Evolutionary conservation across 2,329 filamentous ascomycete species (phyloP), one percentile per base, ranked within the genome.

Genomic region (Claviceps digitariae): DNA sequence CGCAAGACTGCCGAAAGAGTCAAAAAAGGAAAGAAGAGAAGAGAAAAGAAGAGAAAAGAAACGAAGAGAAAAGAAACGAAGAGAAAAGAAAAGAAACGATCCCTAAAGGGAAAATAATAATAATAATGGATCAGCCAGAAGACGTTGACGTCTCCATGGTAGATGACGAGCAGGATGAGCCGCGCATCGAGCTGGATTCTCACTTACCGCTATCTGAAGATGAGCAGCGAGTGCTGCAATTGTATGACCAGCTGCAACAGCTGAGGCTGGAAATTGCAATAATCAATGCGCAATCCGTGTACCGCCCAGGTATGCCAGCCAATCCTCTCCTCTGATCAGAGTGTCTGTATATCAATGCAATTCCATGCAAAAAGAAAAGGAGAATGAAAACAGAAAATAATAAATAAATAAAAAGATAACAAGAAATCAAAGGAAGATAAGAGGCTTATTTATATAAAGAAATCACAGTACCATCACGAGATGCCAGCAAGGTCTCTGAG

Each of bases 231-330:
- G 76, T 85, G 29, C 72, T 93, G 38, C 75, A 81, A 43, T 75
- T 90, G 49, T 86, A 88, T 67, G 83, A 90, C 64, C 77, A 78
- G 58, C 71, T 89, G 27, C 81, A 84, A 62, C 81, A 87, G 64
- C 74, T 90, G 46, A 79, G 83, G 61, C 70, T 91, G 23, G 84
- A 93, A 69, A 79, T 83, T 53, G 83, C 83, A 40, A 73, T 93
- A 41, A 68, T 90, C 13, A 74, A 69, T 46, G 76, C 76, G 4
- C 74, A 75, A 48, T 63, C 69, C n/a, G 56, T 61, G 17, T 53
- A 71, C 54, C 58, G 60, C 20, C 57, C 63, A 57, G 64, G 74
- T 74, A 60, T 53, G 61, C 17, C 25, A 31, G 15, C 17, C 31
- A 6, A 12, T n/a, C 40, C 15, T 4, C 38, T 20, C 21, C 15